Conservation (phyloP, 257 asterid species). For the Salvia hispanica region DNA sequence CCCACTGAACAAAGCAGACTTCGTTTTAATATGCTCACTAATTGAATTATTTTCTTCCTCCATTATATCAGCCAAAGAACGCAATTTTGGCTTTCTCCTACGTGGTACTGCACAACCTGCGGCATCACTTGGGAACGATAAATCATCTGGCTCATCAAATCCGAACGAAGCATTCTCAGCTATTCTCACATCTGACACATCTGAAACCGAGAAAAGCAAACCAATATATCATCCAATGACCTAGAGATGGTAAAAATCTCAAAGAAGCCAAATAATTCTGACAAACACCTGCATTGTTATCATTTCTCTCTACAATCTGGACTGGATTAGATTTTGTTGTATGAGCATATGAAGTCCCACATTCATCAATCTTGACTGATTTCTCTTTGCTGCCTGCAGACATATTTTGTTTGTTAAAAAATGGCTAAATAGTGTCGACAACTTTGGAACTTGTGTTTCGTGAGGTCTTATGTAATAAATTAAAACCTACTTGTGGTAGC, state of each 20-base stretch:
- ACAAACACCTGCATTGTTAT: slow-evolving; percentile 33
- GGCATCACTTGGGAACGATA: slow-evolving; percentile 48
- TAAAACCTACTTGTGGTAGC: slow-evolving; percentile 29
- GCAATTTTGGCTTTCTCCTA: slow-evolving; percentile 57
- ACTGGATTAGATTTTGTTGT: slow-evolving; percentile 26
- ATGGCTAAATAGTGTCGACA: background rate
- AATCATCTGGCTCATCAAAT: slow-evolving; percentile 40
- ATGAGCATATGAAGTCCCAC: slow-evolving; percentile 20
- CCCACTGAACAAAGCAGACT: slow-evolving; percentile 30
- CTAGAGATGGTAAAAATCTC: slow-evolving; percentile 6
- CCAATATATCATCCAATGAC: background rate
- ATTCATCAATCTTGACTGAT: slow-evolving; percentile 10
- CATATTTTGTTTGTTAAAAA: slow-evolving; percentile 14
- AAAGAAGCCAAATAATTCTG: background rate
- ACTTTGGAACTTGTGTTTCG: background rate
- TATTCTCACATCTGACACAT: slow-evolving; percentile 17
- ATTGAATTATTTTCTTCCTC: slow-evolving; percentile 39
- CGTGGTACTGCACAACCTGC: slow-evolving; percentile 32
- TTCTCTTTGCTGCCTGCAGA: slow-evolving; percentile 33
- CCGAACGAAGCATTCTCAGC: slow-evolving; percentile 32
- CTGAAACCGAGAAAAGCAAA: slow-evolving; percentile 24
- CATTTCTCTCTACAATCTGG: slow-evolving; percentile 19
- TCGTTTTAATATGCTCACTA: slow-evolving; percentile 25
- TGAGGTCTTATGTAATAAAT: background rate
- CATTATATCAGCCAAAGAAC: slow-evolving; percentile 65